Evolutionary conservation across 352 stramenopile species (phyloP), one percentile per base, ranked within the genome.

Genomic region (Blastocystis sp.): DNA sequence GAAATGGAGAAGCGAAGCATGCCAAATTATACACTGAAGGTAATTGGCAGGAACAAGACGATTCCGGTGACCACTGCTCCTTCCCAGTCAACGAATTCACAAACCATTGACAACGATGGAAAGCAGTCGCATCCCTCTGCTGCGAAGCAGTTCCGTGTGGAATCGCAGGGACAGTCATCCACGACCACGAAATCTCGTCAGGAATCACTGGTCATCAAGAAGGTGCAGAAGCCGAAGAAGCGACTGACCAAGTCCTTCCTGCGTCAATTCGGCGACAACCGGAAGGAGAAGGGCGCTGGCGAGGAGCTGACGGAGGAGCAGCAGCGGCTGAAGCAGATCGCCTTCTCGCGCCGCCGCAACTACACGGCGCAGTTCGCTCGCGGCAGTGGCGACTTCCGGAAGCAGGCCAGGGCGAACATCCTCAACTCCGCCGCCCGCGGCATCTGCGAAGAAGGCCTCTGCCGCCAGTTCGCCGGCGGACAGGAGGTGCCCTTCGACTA

Each of bases 401-500:
- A n/a, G 1, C 24, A n/a, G 17, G 69, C 69, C 2, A 62, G 34
- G 1, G 17, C n/a, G 19, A 28, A 84, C 54, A 84, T 84, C 66
- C 54, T 84, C 3, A 68, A 84, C 54, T 38, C 45, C 9, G 4
- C 48, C 14, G 48, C 68, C 3, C 74, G 74, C 14, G 74, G 74
- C 9, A 34, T 68, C 40, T 84, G 74, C 38, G 57, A 28, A 4
- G 21, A 61, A 21, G 74, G 38, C 1, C 28, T 42, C 4, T 84
- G 74, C 11, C 59, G 61, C 21, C 34, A 61, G 61, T 84, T 68
- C 28, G n/a, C 21, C 3, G 57, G 57, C 17, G 42, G 45, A 17
- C 17, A n/a, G 40, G 52, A 68, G 34, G 57, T 59, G 34, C 48
- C 57, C 40, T 84, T 68, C 61, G 74, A 84, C 34, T 57, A 69